Evolutionary conservation across 2,329 filamentous ascomycete species (phyloP), one percentile per base, ranked within the genome.

Genomic region (Ophidiomyces ophidiicola): DNA sequence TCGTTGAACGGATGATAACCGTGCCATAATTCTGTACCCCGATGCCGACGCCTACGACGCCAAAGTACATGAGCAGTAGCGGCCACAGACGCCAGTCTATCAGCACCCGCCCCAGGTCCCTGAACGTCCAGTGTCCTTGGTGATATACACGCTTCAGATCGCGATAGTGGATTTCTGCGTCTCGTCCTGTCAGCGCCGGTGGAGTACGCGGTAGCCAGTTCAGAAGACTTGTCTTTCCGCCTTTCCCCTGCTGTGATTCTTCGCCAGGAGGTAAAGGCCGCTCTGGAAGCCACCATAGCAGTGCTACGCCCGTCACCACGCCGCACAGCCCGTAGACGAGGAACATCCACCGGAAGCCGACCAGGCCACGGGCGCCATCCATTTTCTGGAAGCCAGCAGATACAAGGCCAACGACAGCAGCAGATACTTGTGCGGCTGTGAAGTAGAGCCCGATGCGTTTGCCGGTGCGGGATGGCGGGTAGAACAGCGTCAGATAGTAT

Each of bases 221-320:
- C 43, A 21, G 23, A 7, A 51, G 28, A 42, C 32, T 1, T 6
- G 6, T 1, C 15, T 23, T 4, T 10, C 4, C 17, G 17, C 1
- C 24, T 6, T 30, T 41, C 32, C 5, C 31, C 17, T 23, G 15
- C 18, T 3, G 4, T 25, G 24, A 26, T 7, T 7, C 6, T 7
- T 26, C 24, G 18, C 0, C 37, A 3, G 85, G 85, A 0, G 78
- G 69, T 2, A 81, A 63, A 3, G 86, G 86, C 2, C 86, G 75
- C 51, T 93, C 85, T 0, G 86, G 86, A 6, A 94, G 71, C 86
- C 86, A 94, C 83, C 84, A 93, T 2, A 94, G 70, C 23, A 94
- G 68, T 3, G 65, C 57, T 34, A 92, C 62, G 11, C 84, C 85
- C 15, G 88, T 69, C 1, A 81, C 59, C 21, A 87, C 67, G 2